Evolutionary conservation across 345 rosid species (phyloP).

Genomic region (Eucalyptus fibrosa): DNA sequence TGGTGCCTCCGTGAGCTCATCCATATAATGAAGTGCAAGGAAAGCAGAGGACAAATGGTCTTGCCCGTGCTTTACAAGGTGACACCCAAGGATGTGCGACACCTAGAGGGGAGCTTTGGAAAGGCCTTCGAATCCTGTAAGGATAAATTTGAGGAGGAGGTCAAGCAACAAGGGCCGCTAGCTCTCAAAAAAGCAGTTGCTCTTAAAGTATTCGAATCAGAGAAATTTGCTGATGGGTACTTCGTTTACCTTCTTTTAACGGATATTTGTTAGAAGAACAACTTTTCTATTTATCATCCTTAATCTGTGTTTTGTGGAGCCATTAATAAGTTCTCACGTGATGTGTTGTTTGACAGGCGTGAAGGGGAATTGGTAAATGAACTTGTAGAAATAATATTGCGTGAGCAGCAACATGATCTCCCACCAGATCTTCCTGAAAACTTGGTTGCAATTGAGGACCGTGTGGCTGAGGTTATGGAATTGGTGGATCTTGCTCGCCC

Average conservation of each 20-base stretch:
- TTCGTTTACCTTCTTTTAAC: fast-evolving
- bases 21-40: no score
- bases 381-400: fast-evolving
- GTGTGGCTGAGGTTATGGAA: no score
- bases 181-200: fast-evolving
- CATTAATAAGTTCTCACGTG: not conserved
- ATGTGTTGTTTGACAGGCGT: not conserved
- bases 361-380: not conserved
- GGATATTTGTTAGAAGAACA: fast-evolving
- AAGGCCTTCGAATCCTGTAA: no score
- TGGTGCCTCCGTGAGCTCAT: no score
- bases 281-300: not conserved
- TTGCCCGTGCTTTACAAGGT: no score
- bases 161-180: not conserved
- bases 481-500: no score
- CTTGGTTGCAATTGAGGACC: not conserved
- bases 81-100: fast-evolving
- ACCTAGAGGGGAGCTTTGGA: fast-evolving
- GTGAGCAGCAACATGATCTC: fast-evolving
- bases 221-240: fast-evolving
- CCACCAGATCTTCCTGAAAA: fast-evolving
- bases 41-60: no score
- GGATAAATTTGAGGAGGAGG: not conserved
- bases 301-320: fast-evolving
- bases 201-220: not conserved